Conservation (phyloP, 768 basidiomycete species). For the Astraeus odoratus region DNA sequence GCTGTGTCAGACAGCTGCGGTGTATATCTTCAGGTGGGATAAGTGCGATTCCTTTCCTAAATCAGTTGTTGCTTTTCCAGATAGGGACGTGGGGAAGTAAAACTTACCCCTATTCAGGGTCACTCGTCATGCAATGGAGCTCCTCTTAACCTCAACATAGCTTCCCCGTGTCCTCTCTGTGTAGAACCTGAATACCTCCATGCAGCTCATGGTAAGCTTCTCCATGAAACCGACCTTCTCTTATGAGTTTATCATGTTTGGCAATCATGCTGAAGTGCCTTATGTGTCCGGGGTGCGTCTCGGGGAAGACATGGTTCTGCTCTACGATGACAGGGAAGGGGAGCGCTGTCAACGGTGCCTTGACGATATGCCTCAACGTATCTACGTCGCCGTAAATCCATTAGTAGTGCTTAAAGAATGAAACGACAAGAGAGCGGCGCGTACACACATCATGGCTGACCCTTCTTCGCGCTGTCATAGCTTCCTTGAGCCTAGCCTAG, state of each 20-base stretch:
- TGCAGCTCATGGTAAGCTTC: constrained; percentile 94
- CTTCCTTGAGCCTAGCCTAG: constrained; percentile 51
- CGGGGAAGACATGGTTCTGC: constrained; percentile 87
- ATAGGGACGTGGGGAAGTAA: constrained; percentile 38
- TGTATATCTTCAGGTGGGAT: constrained; percentile 69
- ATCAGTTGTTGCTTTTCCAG: constrained; percentile 41
- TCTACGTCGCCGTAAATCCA: constrained; percentile 38
- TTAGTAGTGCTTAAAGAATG: neutral
- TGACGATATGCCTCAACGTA: constrained; percentile 95
- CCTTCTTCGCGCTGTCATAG: constrained; percentile 69
- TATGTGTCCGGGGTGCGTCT: constrained; percentile 85
- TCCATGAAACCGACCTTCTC: constrained; percentile 88
- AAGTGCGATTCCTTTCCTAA: constrained; percentile 9
- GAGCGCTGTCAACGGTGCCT: constrained; percentile 79
- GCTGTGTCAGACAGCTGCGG: constrained; percentile 88
- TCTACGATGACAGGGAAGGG: constrained; percentile 90
- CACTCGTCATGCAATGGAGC: constrained; percentile 91
- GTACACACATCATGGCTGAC: constrained; percentile 90
- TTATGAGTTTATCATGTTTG: constrained; percentile 92
- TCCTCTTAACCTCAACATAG: constrained; percentile 95
- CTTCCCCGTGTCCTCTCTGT: constrained; percentile 94
- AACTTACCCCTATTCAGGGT: constrained; percentile 95
- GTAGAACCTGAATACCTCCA: constrained; percentile 95
- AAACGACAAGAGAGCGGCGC: neutral
- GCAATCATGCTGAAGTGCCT: constrained; percentile 82